Evolutionary conservation across 345 rosid genomes (phyloP).

Genomic region (Kandelia obovata): DNA sequence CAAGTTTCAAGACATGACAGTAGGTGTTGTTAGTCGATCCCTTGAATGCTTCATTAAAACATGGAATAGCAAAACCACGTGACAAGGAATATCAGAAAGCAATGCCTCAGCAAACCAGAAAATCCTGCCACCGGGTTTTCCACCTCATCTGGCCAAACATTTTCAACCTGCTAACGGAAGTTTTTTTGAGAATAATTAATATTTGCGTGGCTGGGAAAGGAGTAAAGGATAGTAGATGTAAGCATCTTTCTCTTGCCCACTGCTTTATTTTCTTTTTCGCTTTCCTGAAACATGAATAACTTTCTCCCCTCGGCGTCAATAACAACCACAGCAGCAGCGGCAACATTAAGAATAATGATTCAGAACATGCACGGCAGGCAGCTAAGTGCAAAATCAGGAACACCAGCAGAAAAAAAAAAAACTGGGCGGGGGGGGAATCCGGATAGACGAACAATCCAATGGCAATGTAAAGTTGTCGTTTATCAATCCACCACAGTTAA

Average conservation of each 20-base stretch:
- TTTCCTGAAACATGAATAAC: background rate
- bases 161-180: background rate
- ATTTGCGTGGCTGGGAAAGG: background rate
- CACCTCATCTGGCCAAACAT: background rate
- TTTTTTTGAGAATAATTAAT: background rate
- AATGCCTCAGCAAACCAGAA: background rate
- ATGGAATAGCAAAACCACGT: background rate
- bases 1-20: background rate
- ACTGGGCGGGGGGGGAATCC: too few species aligned
- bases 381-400: too few species aligned
- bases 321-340: too few species aligned
- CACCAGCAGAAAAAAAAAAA: too few species aligned
- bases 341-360: too few species aligned
- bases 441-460: too few species aligned
- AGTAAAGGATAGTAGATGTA: background rate
- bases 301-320: background rate
- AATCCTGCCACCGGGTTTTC: background rate
- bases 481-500: too few species aligned
- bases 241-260: background rate
- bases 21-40: background rate
- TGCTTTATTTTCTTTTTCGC: too few species aligned
- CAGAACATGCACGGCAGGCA: too few species aligned
- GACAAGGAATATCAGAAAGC: conserved; percentile 1
- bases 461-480: too few species aligned
- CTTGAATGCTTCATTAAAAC: background rate